These are phyloP conservation scores for Epithemia pelagica DNA, from an alignment of 108 stramenopile species.

Conservation along the genomic window DNA sequence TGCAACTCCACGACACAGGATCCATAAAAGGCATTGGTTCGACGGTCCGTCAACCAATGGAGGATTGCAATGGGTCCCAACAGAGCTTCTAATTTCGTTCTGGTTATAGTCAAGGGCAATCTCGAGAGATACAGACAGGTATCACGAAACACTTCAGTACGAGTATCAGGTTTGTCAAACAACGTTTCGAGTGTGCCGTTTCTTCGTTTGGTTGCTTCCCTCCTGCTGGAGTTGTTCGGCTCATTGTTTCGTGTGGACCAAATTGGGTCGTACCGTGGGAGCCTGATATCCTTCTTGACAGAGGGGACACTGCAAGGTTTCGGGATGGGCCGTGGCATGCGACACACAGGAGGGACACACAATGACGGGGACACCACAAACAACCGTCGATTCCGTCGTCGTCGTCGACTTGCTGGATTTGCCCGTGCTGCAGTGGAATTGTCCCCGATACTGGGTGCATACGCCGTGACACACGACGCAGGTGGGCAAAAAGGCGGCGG, in stretches of 20 bases:
- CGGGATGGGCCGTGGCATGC: conserved; percentile 7
- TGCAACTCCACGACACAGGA: conserved; percentile 42
- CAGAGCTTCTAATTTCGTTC: conserved; percentile 33
- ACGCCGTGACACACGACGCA: conserved; percentile 43
- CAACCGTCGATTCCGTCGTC: neutral
- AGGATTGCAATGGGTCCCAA: conserved; percentile 17
- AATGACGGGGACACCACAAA: conserved; percentile 76
- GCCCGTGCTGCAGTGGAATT: conserved; percentile 34
- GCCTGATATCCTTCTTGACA: conserved; percentile 50
- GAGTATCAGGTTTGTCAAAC: neutral
- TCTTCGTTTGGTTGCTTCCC: neutral
- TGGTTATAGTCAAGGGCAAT: conserved; percentile 17
- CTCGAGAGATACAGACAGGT: conserved; percentile 21
- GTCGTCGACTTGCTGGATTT: neutral
- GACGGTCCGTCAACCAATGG: conserved; percentile 55
- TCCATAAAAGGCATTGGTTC: conserved; percentile 50
- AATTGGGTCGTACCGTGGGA: conserved; percentile 38
- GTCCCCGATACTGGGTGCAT: conserved; percentile 44
- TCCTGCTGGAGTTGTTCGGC: conserved; percentile 31
- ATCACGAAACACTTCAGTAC: neutral
- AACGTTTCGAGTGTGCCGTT: neutral
- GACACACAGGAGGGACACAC: conserved; percentile 38
- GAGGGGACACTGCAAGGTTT: conserved; percentile 34
- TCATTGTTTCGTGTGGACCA: conserved; percentile 39
- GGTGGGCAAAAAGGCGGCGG: conserved; percentile 36